phyloP scores from a whole-genome alignment of 1,139 yeast species.

The Debaryomyces psychrophilus region DNA sequence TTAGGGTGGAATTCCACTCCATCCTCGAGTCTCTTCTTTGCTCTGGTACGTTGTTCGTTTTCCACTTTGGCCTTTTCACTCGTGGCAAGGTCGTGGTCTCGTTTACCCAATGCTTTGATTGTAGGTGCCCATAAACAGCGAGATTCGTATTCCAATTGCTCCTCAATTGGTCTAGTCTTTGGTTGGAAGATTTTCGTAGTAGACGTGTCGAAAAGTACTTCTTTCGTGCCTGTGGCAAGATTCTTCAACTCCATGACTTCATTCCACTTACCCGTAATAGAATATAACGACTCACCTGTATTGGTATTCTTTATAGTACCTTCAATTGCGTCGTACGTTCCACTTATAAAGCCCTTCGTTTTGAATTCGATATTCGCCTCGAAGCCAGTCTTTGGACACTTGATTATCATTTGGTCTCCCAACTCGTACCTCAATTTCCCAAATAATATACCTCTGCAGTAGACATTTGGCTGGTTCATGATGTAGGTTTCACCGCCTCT shows the following conservation, averaged over 20 bases:
- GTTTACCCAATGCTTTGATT: constrained; percentile 68
- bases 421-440: constrained; percentile 88
- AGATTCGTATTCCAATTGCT: constrained; percentile 82
- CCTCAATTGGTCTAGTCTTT: constrained; percentile 70
- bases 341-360: constrained; percentile 91
- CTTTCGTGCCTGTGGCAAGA: constrained; percentile 48
- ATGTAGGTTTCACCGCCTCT: constrained; percentile 67
- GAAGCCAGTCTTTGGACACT: constrained; percentile 60
- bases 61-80: constrained; percentile 86
- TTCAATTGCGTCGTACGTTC: constrained; percentile 86
- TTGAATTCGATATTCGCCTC: constrained; percentile 90
- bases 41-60: constrained; percentile 73
- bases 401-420: constrained; percentile 85
- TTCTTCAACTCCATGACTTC: constrained; percentile 76
- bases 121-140: constrained; percentile 83
- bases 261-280: constrained; percentile 91
- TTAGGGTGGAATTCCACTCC: constrained; percentile 83
- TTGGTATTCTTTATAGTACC: constrained; percentile 64
- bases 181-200: constrained; percentile 60
- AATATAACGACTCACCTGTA: constrained; percentile 60
- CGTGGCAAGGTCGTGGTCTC: constrained; percentile 84
- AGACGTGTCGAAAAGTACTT: constrained; percentile 65
- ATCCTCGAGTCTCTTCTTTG: constrained; percentile 73
- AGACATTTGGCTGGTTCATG: constrained; percentile 91
- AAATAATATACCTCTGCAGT: constrained; percentile 90